Base-by-base conservation (phyloP, 495 filamentous ascomycete species). In the Alectoria sarmentosa region DNA sequence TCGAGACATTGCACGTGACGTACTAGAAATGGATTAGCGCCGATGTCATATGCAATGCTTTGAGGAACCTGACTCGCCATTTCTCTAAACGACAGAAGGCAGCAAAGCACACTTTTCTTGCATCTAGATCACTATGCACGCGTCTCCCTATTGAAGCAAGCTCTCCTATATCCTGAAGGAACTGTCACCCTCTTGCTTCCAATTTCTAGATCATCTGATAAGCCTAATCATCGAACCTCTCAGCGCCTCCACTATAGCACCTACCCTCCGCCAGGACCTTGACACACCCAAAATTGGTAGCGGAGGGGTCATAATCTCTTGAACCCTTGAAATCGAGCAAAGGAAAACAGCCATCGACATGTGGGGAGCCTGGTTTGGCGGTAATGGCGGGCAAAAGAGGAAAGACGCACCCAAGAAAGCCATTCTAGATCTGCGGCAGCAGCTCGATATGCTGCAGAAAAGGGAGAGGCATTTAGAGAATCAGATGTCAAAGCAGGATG, bases 391-490 rank as follows among this genome's bases (percentile, higher is more conserved):
- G 63, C 85, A 89, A 78, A 92, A 89, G 83, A 86, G 86, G 75
- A 95, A 93, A 78, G 91, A 97, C 76, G 88, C 86, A 66, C 90
- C 94, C 49, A 99, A 99, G 84, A 91, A 96, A 80, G 94, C 95
- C 65, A 99, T 99, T 68, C 82, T 99, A 52, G 82, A 83, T 67
- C 80, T 99, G 69, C 88, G 94, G 64, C 80, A 86, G 69, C 92
- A 96, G 82, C 82, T 98, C 34, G 92, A 96, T 67, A 96, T 97
- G 93, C 83, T 99, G 67, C 90, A 95, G 77, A 99, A 99, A 83
- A 82, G 95, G 54, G 92, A 99, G 79, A 88, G 83, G 73, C 91
- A 98, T 73, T 78, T 97, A 54, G 89, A 92, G 74, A 86, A 82
- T 66, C 92, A 94, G 79, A 96, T 97, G 78, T 86, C 87, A 21